Evolutionary conservation across 352 stramenopile species (phyloP).

Genomic region (Globisporangium canariense): DNA sequence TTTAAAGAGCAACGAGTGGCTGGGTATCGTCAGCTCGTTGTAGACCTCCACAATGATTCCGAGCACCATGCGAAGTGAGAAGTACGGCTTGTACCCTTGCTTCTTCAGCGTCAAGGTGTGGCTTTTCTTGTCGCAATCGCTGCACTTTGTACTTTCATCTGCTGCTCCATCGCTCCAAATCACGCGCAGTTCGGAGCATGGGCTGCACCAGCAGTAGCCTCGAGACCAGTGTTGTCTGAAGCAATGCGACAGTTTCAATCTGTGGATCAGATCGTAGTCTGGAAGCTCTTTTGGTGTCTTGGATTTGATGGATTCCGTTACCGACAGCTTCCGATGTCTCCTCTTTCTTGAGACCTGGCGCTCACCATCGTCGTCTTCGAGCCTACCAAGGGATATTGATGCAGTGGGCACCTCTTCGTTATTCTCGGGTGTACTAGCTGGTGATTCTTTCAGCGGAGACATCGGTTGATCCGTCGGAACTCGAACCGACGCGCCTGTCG

Average conservation of each 20-base stretch:
- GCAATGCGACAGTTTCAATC: conserved; percentile 36
- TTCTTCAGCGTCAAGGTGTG: conserved; percentile 33
- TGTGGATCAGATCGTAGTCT: conserved; percentile 27
- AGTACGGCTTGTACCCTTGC: conserved; percentile 41
- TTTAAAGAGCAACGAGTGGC: conserved; percentile 45
- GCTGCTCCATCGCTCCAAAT: conserved; percentile 21
- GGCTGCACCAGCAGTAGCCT: conserved; percentile 53
- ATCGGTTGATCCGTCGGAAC: conserved; percentile 11
- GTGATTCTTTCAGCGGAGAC: neutral
- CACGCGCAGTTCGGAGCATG: conserved; percentile 21
- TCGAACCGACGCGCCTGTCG: conserved; percentile 9
- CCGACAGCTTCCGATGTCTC: conserved; percentile 5
- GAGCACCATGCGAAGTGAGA: conserved; percentile 48
- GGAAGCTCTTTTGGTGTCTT: conserved; percentile 6
- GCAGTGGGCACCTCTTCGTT: neutral
- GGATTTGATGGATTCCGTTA: conserved; percentile 11
- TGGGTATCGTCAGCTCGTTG: conserved; percentile 29
- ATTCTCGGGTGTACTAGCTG: neutral
- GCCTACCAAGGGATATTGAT: neutral
- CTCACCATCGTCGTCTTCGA: neutral
- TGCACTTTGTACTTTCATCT: conserved; percentile 12
- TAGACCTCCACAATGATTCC: conserved; percentile 59
- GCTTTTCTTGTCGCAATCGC: conserved; percentile 25
- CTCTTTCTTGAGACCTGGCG: neutral
- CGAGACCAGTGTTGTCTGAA: conserved; percentile 51